Evolutionary conservation across 1,284 basidiomycete species (phyloP).

Genomic region (Butyriboletus regius): DNA sequence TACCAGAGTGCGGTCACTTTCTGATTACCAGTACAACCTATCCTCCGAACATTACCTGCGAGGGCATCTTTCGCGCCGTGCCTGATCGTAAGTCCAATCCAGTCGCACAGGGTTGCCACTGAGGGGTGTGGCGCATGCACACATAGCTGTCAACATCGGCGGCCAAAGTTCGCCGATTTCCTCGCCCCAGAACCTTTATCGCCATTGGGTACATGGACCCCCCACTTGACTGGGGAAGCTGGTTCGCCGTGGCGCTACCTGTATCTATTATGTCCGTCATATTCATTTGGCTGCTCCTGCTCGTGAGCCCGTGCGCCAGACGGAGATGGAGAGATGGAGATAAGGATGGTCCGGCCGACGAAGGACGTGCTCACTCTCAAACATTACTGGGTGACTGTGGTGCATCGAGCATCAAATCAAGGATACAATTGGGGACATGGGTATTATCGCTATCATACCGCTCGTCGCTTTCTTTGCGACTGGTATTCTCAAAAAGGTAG

Average conservation of each 20-base stretch:
- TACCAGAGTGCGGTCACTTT: not conserved
- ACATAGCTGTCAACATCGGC: conserved; percentile 87
- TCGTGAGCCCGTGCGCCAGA: conserved; percentile 66
- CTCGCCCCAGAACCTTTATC: conserved; percentile 95
- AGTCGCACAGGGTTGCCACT: not conserved
- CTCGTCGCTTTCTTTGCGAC: conserved; percentile 93
- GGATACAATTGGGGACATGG: conserved; percentile 86
- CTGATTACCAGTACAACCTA: conserved; percentile 55
- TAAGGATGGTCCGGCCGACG: conserved; percentile 74
- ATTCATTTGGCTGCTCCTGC: conserved; percentile 85
- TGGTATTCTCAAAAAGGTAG: conserved; percentile 85
- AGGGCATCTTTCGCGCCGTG: conserved; percentile 84
- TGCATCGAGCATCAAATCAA: conserved; percentile 83
- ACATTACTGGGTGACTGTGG: conserved; percentile 91
- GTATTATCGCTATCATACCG: conserved; percentile 90
- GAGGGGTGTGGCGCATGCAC: not conserved
- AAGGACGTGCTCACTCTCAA: conserved; percentile 73
- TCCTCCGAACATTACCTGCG: conserved; percentile 83
- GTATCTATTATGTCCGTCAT: conserved; percentile 81
- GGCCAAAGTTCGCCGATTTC: conserved; percentile 91
- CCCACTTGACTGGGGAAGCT: conserved; percentile 80
- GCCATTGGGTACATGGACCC: conserved; percentile 85
- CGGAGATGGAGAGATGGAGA: conserved; percentile 73
- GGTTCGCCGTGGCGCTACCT: conserved; percentile 92
- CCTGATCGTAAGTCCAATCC: conserved; percentile 63